Evolutionary conservation across 148 eudicot species (phyloP), one percentile per base, ranked within the genome.

Genomic region (Nepenthes mirabilis): DNA sequence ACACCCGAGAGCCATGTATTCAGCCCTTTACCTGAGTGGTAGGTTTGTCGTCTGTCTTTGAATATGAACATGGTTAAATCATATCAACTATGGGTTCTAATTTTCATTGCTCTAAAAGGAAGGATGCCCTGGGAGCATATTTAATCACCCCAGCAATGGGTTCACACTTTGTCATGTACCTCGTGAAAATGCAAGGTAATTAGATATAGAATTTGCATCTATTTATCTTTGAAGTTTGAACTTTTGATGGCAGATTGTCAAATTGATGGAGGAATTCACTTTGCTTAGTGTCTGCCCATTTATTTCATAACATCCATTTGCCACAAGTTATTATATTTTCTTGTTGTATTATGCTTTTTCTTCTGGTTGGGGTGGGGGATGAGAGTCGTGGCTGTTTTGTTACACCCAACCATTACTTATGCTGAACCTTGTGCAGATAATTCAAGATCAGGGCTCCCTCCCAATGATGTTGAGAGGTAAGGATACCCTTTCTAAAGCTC

Each of bases 1-100:
- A 84, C 98, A 9, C 98, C 96, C 35, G 98, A 91, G 74, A 91
- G 96, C 75, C 98, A 93, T 64, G 98, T 93, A 34, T 84, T 86
- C 69, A 67, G 98, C 80, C 98, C 95, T 75, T 75, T 93, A 70
- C 96, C 96, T 13, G 89, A 88, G 45, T 93, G 98, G 98, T 93
- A 72, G 53, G 72, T 67, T 54, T 43, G 9, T 55, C 35, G 11
- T 55, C 9, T 14, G 35, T 36, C 61, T 72, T 43, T 61, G 53
- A 50, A 48, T 53, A 58, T 49, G 9, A 47, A 36, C 47, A 55
- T 7, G 9, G 9, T 43, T 56, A 9, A 51, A 47, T 66, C 36
- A 56, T 58, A 12, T 14, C 69, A 40, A 59, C 35, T 59, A 60
- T 45, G 5, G 49, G 7, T 36, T 70, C 9, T 53, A 37, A 50